phyloP scores from a whole-genome alignment of 2,329 filamentous ascomycete species.

The Arthrobotrys entomopaga region DNA sequence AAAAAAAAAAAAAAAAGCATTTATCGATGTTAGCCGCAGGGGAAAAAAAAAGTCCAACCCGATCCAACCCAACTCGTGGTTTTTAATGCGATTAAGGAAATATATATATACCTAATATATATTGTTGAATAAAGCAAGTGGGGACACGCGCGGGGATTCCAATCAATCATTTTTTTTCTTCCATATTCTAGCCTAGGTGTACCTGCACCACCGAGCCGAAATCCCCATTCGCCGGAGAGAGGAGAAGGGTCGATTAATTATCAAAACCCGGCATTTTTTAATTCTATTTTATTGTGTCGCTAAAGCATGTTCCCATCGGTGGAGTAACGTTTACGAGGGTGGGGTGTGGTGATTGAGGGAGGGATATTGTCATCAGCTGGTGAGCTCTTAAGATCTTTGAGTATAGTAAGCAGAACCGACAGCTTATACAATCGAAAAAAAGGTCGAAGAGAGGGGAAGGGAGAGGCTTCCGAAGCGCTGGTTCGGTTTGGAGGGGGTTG shows the following conservation, averaged over 20 bases:
- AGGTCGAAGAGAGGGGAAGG: not conserved
- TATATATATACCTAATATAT: no score
- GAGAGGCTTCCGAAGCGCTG: not conserved
- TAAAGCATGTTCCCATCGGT: not conserved
- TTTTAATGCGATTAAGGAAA: not conserved
- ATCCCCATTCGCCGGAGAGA: conserved; percentile 11
- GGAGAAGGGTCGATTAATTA: not conserved
- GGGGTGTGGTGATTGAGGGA: not conserved
- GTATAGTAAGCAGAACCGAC: conserved; percentile 1
- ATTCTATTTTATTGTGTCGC: not conserved
- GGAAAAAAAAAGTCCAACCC: not conserved
- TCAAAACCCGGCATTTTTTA: not conserved
- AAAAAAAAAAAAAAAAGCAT: not conserved
- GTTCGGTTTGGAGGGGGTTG: not conserved
- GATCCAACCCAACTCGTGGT: not conserved
- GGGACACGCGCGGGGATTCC: not conserved
- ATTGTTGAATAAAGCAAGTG: no score
- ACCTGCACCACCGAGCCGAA: conserved; percentile 50
- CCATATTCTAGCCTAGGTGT: conserved; percentile 8
- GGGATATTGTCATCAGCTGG: not conserved
- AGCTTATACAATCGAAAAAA: not conserved
- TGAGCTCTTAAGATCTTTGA: not conserved
- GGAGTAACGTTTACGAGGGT: not conserved
- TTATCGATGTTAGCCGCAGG: conserved; percentile 15
- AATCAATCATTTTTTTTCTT: not conserved